A percentile compares a stretch with the other conserved stretches of the same genome.
Evolutionary conservation across 164 flowering plant species (phyloP).

Genomic region (Nelumbo lutea): DNA sequence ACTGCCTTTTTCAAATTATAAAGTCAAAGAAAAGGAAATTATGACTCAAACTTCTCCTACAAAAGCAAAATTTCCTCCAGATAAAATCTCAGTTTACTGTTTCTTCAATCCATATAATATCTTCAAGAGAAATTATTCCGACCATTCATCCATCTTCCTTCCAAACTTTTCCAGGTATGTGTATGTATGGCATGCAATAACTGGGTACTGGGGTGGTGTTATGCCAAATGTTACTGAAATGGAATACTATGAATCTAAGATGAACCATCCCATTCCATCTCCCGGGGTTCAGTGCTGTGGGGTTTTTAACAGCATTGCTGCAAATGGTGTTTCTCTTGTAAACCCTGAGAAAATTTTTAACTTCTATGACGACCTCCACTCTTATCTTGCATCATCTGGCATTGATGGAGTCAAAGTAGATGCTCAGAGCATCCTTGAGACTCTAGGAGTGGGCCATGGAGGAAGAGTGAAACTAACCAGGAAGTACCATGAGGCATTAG

Average conservation of each 20-base stretch:
- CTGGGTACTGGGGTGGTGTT: slow-evolving; percentile 75
- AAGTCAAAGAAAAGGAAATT: too few species aligned
- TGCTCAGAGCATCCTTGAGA: slow-evolving; percentile 63
- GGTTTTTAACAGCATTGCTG: slow-evolving; percentile 31
- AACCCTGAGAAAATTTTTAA: slow-evolving; percentile 51
- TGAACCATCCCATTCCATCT: slow-evolving; percentile 44
- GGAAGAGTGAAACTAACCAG: slow-evolving; percentile 62
- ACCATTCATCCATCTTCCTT: background rate
- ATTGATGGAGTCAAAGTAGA: slow-evolving; percentile 76
- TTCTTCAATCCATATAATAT: background rate
- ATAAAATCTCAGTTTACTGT: background rate
- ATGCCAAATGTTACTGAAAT: slow-evolving; percentile 39
- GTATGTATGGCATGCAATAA: slow-evolving; percentile 67
- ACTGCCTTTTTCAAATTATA: too few species aligned
- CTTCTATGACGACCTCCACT: slow-evolving; percentile 59
- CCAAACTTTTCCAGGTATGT: slow-evolving; percentile 33
- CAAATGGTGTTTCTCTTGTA: slow-evolving; percentile 59
- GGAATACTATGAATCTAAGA: slow-evolving; percentile 49
- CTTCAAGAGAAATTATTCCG: background rate
- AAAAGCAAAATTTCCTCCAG: background rate
- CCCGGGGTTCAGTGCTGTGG: slow-evolving; percentile 38
- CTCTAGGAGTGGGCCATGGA: slow-evolving; percentile 64
- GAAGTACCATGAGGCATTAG: slow-evolving; percentile 56
- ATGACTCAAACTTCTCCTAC: background rate
- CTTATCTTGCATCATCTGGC: slow-evolving; percentile 59